phyloP scores from a whole-genome alignment of 805 yeast genomes.

The Barnettozyma populi region DNA sequence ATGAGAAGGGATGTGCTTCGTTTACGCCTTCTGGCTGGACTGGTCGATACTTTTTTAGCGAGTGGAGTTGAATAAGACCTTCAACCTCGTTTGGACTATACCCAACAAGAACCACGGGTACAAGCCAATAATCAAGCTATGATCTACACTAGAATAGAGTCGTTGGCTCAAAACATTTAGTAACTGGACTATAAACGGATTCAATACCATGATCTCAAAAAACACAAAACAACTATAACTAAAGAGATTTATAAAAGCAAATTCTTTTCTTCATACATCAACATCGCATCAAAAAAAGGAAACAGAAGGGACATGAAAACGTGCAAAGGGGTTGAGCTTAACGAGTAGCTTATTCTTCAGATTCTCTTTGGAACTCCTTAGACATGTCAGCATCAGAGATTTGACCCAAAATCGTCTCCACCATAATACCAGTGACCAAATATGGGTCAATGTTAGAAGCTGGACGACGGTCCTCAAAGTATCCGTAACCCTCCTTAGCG shows the following conservation, averaged over 20 bases:
- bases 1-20: too few relatives aligned
- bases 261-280: constrained; percentile 1
- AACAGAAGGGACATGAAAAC: constrained; percentile 3
- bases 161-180: not conserved
- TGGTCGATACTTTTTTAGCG: too few relatives aligned
- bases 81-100: too few relatives aligned
- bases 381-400: constrained; percentile 94
- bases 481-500: constrained; percentile 95
- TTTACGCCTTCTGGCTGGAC: too few relatives aligned
- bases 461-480: constrained; percentile 99
- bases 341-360: constrained; percentile 18
- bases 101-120: too few relatives aligned
- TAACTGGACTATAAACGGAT: not conserved
- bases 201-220: not conserved
- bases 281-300: not conserved
- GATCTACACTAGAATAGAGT: too few relatives aligned
- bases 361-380: constrained; percentile 81
- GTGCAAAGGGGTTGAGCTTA: not conserved
- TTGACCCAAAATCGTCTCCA: constrained; percentile 93
- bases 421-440: constrained; percentile 96
- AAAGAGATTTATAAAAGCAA: not conserved
- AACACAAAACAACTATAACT: not conserved
- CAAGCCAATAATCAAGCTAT: too few relatives aligned
- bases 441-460: constrained; percentile 99
- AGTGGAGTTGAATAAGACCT: too few relatives aligned